phyloP scores from a whole-genome alignment of 192 early-diverging fungal species.

The Coemansia javaensis region DNA sequence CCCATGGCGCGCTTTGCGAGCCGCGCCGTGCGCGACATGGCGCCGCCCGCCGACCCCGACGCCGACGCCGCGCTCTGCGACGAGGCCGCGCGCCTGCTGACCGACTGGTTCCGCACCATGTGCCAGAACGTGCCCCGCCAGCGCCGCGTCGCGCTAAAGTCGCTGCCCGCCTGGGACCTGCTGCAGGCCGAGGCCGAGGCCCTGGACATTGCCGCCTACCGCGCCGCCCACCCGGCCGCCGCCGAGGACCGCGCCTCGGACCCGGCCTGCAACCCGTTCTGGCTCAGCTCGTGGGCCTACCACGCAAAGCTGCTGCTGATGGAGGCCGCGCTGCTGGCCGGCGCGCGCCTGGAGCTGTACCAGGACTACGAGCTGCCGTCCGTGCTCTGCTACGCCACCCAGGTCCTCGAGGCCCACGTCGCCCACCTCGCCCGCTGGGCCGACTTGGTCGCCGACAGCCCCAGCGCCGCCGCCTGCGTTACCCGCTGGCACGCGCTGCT shows the following conservation, averaged over 20 bases:
- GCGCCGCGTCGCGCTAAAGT: constrained; percentile 30
- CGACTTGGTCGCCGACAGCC: constrained; percentile 1
- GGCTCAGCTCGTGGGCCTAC: constrained; percentile 47
- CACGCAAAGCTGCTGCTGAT: constrained; percentile 37
- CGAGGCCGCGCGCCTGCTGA: constrained; percentile 21
- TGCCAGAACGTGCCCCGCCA: constrained; percentile 39
- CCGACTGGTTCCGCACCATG: constrained; percentile 33
- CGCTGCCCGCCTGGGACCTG: constrained; percentile 27
- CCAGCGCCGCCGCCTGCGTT: neutral
- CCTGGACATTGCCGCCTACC: constrained; percentile 18
- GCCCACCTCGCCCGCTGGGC: constrained; percentile 21
- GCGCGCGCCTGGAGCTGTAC: constrained; percentile 28
- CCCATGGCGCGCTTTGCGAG: constrained; percentile 11
- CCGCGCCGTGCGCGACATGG: constrained; percentile 16
- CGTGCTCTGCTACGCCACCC: constrained; percentile 26
- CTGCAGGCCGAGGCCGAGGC: constrained; percentile 44
- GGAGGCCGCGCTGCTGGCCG: constrained; percentile 16
- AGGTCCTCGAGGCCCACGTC: constrained; percentile 26
- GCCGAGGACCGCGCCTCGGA: constrained; percentile 1
- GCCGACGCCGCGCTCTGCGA: constrained; percentile 3
- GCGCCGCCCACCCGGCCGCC: constrained; percentile 1
- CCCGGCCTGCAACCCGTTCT: constrained; percentile 24
- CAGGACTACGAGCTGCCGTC: constrained; percentile 23
- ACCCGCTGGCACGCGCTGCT: constrained; percentile 13
- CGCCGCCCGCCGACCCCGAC: neutral